Percentiles rank a stretch among this genome's conserved stretches.
These are phyloP conservation scores for Pythium oligandrum DNA, from an alignment of 352 stramenopile species.

Conservation along the genomic window DNA sequence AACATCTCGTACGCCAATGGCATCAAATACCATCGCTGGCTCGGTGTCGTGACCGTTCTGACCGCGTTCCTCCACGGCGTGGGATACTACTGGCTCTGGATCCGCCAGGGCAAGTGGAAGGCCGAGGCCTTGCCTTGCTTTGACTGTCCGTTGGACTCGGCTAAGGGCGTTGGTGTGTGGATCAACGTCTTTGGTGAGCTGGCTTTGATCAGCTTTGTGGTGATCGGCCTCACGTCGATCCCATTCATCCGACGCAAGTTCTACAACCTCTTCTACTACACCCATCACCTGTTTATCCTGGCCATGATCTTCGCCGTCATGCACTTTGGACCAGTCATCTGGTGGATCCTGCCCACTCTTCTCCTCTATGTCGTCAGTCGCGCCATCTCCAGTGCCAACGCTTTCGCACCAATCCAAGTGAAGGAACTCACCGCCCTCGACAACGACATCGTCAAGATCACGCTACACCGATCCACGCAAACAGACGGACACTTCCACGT, in stretches of 20 bases:
- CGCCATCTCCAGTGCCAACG: slow-evolving; percentile 21
- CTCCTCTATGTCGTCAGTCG: slow-evolving; percentile 34
- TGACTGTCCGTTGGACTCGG: too few species aligned
- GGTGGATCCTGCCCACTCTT: slow-evolving; percentile 33
- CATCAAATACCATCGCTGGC: too few species aligned
- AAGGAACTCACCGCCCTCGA: slow-evolving; percentile 16
- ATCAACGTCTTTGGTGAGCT: too few species aligned
- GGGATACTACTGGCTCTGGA: slow-evolving; percentile 21
- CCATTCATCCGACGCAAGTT: slow-evolving; percentile 1
- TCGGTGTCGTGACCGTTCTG: slow-evolving; percentile 10
- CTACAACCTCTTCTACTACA: slow-evolving; percentile 30
- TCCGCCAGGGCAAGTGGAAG: slow-evolving; percentile 17
- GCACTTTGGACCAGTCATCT: slow-evolving; percentile 29
- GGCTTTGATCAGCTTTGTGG: too few species aligned
- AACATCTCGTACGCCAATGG: slow-evolving; percentile 34
- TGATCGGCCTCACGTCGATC: too few species aligned
- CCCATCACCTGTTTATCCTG: slow-evolving; percentile 34
- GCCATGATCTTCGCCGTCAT: slow-evolving; percentile 29
- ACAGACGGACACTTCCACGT: slow-evolving; percentile 21
- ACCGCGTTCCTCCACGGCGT: slow-evolving; percentile 17
- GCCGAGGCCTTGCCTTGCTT: too few species aligned
- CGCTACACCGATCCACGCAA: slow-evolving; percentile 18
- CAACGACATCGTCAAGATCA: slow-evolving; percentile 30
- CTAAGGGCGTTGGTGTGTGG: too few species aligned
- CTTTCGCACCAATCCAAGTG: slow-evolving; percentile 23